Base-by-base conservation (phyloP, 2,329 filamentous ascomycete species). In the Rhynchosporium secalis region DNA sequence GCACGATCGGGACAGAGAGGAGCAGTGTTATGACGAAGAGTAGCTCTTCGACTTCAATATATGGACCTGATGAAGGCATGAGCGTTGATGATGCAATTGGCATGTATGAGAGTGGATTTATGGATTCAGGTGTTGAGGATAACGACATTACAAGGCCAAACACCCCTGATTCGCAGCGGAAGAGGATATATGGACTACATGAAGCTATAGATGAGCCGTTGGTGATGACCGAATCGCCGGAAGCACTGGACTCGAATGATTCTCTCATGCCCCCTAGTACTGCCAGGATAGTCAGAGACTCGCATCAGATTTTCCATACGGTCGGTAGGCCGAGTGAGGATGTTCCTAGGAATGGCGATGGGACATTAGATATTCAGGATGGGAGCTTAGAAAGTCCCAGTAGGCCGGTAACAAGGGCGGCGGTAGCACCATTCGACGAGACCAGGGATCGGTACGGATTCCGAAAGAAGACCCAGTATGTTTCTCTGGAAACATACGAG, bases 361-460 rank as follows among this genome's bases (percentile, higher is more conserved):
- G 40, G 56, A 65, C 38, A 49, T 60, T 58, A 43, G 63, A 66
- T 7, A 46, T 67, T 12, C 58, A 69, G 49, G 63, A 61, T 13
- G 51, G 49, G 3, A 65, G 65, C 56, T 64, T 68, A 15, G 65
- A 48, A n/a, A 58, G 31, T 36, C 33, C 45, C 31, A 49, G 45
- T 41, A 56, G 65, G 12, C 66, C 70, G 1, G 52, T 58, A 2
- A 69, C 67, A n/a, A 61, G 63, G 56, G 47, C 61, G 46, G 38
- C 57, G 41, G 52, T 61, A 1, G 51, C 55, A 15, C 45, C 62
- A 48, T 68, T 66, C 51, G 72, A 72, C 54, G 52, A 65, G 4
- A 68, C 70, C 3, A 86, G 92, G 59, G 93, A 97, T 74, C 85
- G 91, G 15, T 96, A 97, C 72, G 94, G 94, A 3, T 98, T 98